Conservation (phyloP, 768 basidiomycete genomes). For the Naganishia kalamii region DNA sequence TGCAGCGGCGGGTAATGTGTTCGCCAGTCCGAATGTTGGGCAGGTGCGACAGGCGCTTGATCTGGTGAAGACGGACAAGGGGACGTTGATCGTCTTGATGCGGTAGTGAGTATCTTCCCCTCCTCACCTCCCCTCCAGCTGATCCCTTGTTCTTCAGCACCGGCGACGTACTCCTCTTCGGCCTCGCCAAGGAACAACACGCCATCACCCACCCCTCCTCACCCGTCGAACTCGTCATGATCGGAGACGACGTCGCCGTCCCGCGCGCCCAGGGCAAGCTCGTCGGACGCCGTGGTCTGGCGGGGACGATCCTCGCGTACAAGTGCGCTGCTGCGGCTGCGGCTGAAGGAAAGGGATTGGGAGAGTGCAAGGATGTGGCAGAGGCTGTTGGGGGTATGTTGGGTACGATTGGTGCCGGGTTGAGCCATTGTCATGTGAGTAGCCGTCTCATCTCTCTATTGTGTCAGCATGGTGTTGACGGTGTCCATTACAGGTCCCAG, state of each 20-base stretch:
- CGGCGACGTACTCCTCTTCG: conserved; percentile 50
- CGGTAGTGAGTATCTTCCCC: conserved; percentile 5
- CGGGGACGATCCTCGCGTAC: conserved; percentile 49
- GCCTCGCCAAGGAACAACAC: conserved; percentile 46
- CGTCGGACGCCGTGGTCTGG: conserved; percentile 48
- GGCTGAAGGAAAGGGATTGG: conserved; percentile 31
- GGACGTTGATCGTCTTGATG: conserved; percentile 16
- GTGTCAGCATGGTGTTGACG: neutral
- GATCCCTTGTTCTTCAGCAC: conserved; percentile 25
- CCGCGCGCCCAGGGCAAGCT: conserved; percentile 45
- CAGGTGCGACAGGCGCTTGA: conserved; percentile 79
- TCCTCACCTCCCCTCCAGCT: neutral
- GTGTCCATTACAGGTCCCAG: conserved; percentile 46
- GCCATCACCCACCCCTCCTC: conserved; percentile 12
- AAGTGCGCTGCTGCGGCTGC: conserved; percentile 49
- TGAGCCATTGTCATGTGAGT: conserved; percentile 48
- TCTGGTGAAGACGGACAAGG: conserved; percentile 43
- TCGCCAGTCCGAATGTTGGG: conserved; percentile 79
- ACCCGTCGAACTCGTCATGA: conserved; percentile 34
- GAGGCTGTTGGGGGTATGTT: conserved; percentile 21
- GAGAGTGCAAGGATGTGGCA: conserved; percentile 21
- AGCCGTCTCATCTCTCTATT: neutral
- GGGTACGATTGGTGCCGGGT: conserved; percentile 48
- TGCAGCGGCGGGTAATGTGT: conserved; percentile 81
- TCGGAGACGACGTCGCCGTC: conserved; percentile 50